Base-by-base conservation (phyloP, 2,329 filamentous ascomycete species). In the Graphiopsis chlorocephala region DNA sequence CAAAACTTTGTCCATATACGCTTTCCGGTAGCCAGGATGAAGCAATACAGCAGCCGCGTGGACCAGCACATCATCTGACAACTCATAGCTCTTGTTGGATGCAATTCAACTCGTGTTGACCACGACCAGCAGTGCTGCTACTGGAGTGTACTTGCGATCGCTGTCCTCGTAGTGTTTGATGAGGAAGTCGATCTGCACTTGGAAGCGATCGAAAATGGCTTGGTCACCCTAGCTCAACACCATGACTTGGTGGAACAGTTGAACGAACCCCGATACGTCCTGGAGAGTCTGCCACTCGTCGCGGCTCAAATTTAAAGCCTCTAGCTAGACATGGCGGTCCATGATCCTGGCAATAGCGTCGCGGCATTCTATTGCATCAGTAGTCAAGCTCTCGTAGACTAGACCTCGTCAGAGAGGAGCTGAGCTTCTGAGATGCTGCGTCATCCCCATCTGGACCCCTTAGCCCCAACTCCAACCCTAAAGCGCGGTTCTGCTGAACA, bases 61-160 rank as follows among this genome's bases (percentile, higher is more conserved):
- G n/a, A n/a, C 48, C 20, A 25, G 48, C 48, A 53, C 48, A 17
- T 53, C 48, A 53, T 53, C 48, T 53, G 48, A 53, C 48, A 53
- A 25, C 23, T 53, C 48, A 25, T 53, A 53, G 23, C 29, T 28
- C 14, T 53, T 53, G 48, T 53, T 53, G 48, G 29, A 53, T 53
- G 48, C 48, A 23, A 52, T 52, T 23, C 48, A 52, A 52, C 48
- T 52, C 10, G 48, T 52, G 23, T 52, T 52, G 48, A 52, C 28
- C 28, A 25, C 48, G 29, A 25, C 48, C n/a, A 53, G 48, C 48
- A 53, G 48, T 29, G 48, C 23, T 29, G 20, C 48, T 53, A 10
- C 29, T 5, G 48, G 29, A 10, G 48, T 53, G 48, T 28, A 53
- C 48, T 28, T 53, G 23, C 48, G 48, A 28, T 53, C 48, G 48